phyloP scores from a whole-genome alignment of 2,329 filamentous ascomycete species.

The Corynespora cassiicola region DNA sequence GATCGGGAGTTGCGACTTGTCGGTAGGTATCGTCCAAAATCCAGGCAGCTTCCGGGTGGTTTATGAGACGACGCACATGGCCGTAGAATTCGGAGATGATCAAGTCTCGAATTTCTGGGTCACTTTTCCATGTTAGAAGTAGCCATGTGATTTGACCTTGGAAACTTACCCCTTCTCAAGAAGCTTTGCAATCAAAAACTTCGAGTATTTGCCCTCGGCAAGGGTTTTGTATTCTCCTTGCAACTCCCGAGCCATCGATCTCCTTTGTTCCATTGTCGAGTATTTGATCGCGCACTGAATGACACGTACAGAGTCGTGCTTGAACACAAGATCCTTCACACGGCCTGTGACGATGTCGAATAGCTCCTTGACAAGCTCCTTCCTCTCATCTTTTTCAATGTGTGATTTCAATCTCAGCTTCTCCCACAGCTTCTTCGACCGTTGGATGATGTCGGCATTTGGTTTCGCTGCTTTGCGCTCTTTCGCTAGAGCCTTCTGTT shows the following conservation, averaged over 20 bases:
- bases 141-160: not conserved
- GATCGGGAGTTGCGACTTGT: constrained; percentile 81
- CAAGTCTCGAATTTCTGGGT: constrained; percentile 83
- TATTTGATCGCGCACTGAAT: constrained; percentile 98
- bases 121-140: constrained; percentile 55
- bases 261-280: constrained; percentile 79
- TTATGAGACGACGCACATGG: constrained; percentile 88
- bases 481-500: constrained; percentile 86
- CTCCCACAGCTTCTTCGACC: constrained; percentile 98
- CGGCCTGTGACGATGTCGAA: constrained; percentile 90
- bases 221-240: constrained; percentile 83
- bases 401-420: constrained; percentile 90
- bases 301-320: constrained; percentile 96
- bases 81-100: constrained; percentile 96
- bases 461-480: constrained; percentile 94
- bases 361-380: constrained; percentile 85
- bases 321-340: constrained; percentile 95
- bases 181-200: constrained; percentile 95
- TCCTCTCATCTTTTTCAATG: constrained; percentile 86
- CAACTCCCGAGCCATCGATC: constrained; percentile 85
- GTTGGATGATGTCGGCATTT: constrained; percentile 84
- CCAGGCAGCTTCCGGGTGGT: constrained; percentile 96
- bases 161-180: constrained; percentile 73
- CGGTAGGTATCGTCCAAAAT: constrained; percentile 97
- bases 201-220: constrained; percentile 95